Conservation (phyloP, 108 stramenopile genomes). For the Nitzschia inconspicua region DNA sequence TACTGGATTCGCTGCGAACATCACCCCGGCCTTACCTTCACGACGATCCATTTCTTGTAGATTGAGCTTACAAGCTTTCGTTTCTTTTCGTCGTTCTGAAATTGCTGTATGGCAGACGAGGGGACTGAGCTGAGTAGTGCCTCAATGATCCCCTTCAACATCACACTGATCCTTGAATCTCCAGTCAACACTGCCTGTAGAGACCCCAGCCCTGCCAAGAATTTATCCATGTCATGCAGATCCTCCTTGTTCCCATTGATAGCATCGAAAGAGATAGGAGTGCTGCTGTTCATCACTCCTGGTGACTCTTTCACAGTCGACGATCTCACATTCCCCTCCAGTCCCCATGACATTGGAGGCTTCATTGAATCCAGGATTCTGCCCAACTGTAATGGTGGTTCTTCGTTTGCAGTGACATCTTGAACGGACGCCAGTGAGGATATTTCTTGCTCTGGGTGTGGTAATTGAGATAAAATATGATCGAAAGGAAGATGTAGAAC, state of each 20-base stretch:
- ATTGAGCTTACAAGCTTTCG: slow-evolving; percentile 11
- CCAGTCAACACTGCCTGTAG: neutral
- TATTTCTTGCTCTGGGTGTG: slow-evolving; percentile 36
- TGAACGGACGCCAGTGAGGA: neutral
- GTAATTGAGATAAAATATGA: slow-evolving; percentile 61
- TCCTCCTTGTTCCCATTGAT: neutral
- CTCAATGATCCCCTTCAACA: slow-evolving; percentile 13
- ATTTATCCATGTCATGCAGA: slow-evolving; percentile 12
- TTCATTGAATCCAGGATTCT: slow-evolving; percentile 64
- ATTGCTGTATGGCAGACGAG: neutral
- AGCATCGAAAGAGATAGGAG: slow-evolving; percentile 4
- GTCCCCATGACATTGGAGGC: slow-evolving; percentile 70
- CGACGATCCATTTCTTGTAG: slow-evolving; percentile 26
- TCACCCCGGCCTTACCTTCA: slow-evolving; percentile 21
- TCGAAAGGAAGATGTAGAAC: slow-evolving; percentile 72
- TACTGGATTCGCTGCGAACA: neutral
- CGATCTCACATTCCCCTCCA: neutral
- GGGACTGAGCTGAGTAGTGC: slow-evolving; percentile 16
- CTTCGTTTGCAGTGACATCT: slow-evolving; percentile 2
- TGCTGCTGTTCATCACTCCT: neutral
- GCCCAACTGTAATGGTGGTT: slow-evolving; percentile 62
- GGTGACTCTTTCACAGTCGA: slow-evolving; percentile 2
- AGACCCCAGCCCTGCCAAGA: slow-evolving; percentile 9
- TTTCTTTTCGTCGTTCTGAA: slow-evolving; percentile 3
- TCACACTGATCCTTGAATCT: slow-evolving; percentile 4